Conservation (phyloP, 805 yeast genomes). For the Ogataea glucozyma region DNA sequence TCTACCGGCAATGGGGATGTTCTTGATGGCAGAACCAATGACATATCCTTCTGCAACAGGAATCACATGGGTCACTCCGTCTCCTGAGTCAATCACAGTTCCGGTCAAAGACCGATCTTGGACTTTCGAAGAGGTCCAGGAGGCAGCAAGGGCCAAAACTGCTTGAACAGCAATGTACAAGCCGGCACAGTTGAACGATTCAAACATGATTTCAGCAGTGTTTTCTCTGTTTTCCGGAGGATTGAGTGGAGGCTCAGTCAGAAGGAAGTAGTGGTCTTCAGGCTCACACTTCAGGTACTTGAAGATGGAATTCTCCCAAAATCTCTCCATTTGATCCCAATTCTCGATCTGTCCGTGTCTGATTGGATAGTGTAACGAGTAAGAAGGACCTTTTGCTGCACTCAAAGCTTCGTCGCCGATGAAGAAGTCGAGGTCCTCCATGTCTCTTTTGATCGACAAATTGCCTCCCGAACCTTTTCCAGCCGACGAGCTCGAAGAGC, state of each 20-base stretch:
- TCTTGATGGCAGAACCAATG: slow-evolving; percentile 94
- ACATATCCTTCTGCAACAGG: slow-evolving; percentile 99
- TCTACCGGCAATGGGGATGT: slow-evolving; percentile 98
- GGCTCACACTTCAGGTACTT: slow-evolving; percentile 97
- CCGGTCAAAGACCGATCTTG: slow-evolving; percentile 95
- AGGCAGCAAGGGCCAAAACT: slow-evolving; percentile 95
- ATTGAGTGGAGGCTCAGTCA: slow-evolving; percentile 97
- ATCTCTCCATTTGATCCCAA: slow-evolving; percentile 99
- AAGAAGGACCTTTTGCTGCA: slow-evolving; percentile 89
- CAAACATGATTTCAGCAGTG: slow-evolving; percentile 98
- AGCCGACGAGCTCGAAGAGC: slow-evolving; percentile 28
- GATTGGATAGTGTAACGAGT: slow-evolving; percentile 87
- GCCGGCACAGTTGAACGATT: slow-evolving; percentile 98
- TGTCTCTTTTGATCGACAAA: slow-evolving; percentile 71
- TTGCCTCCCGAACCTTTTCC: slow-evolving; percentile 38
- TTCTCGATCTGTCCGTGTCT: slow-evolving; percentile 98
- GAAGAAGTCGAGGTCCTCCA: slow-evolving; percentile 90
- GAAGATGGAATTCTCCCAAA: slow-evolving; percentile 97
- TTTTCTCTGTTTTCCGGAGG: slow-evolving; percentile 99
- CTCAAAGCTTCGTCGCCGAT: slow-evolving; percentile 94
- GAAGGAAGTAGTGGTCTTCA: slow-evolving; percentile 92
- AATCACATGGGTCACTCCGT: slow-evolving; percentile 98
- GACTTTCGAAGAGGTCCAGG: slow-evolving; percentile 97
- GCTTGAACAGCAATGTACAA: slow-evolving; percentile 98
- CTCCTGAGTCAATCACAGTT: slow-evolving; percentile 97